Conservation (phyloP, 2,329 filamentous ascomycete genomes). For the Drechslera avenae region DNA sequence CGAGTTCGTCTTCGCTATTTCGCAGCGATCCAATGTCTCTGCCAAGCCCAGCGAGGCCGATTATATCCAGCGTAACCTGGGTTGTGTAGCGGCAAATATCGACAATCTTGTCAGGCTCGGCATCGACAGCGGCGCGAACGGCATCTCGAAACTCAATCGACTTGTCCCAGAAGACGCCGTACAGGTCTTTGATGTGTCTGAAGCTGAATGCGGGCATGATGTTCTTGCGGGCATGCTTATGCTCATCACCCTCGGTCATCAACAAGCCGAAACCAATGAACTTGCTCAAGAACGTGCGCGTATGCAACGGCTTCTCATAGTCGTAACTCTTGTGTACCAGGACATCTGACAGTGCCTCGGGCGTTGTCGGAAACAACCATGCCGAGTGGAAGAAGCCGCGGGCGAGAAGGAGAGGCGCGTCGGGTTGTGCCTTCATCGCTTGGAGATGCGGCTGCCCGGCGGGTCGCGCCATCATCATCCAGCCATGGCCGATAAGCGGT, state of each 20-base stretch:
- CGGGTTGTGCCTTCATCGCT: slow-evolving; percentile 47
- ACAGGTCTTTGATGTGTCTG: slow-evolving; percentile 81
- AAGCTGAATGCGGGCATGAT: slow-evolving; percentile 85
- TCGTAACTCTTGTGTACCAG: slow-evolving; percentile 60
- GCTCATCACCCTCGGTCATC: slow-evolving; percentile 57
- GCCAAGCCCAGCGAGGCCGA: slow-evolving; percentile 53
- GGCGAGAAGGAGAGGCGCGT: slow-evolving; percentile 50
- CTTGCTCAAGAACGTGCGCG: slow-evolving; percentile 53
- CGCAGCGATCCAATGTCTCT: slow-evolving; percentile 51
- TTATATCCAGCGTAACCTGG: slow-evolving; percentile 55
- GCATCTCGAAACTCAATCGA: slow-evolving; percentile 68
- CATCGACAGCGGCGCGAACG: slow-evolving; percentile 61
- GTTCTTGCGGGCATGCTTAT: slow-evolving; percentile 67
- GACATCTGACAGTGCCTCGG: slow-evolving; percentile 55
- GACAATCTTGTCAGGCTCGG: slow-evolving; percentile 46
- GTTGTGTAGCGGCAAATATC: slow-evolving; percentile 53
- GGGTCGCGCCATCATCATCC: slow-evolving; percentile 42
- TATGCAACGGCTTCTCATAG: slow-evolving; percentile 57
- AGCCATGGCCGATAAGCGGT: slow-evolving; percentile 48
- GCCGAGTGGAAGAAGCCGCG: slow-evolving; percentile 48
- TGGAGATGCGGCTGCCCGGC: slow-evolving; percentile 40
- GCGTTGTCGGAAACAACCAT: slow-evolving; percentile 47
- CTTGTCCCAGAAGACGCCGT: slow-evolving; percentile 84
- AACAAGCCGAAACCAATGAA: slow-evolving; percentile 60
- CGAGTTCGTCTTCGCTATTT: slow-evolving; percentile 51